Base-by-base conservation (phyloP, 371 early-diverging fungal species). In the Saksenaea oblongispora region DNA sequence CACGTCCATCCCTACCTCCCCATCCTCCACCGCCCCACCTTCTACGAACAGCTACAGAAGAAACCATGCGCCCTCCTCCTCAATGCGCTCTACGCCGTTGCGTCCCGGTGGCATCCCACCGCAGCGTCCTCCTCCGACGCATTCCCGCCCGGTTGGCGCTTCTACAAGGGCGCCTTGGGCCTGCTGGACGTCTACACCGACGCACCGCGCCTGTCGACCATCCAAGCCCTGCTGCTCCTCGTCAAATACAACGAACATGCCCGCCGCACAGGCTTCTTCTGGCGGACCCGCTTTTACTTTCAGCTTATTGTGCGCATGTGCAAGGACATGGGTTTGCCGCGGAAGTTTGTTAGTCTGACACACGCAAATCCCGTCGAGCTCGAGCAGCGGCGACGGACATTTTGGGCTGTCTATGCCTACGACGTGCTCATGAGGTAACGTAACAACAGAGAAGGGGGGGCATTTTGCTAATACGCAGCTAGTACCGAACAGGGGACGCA, bases 1-100 rank as follows among this genome's bases (percentile, higher is more conserved):
- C 72, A 79, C 56, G 75, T 86, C 17, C 86, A 88, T 62, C 86
- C 85, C 1, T 83, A 83, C 55, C 68, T 83, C 9, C 88, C 88
- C 13, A 81, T 88, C 34, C 54, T 86, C 36, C 70, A 80, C 55
- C 73, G 70, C 58, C 61, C 78, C 5, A 70, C 70, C 14, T 77
- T 88, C 56, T 64, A 76, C 31, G 61, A 64, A 26, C 69, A 66
- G 3, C 62, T 82, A 4, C 63, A 62, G 10, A 71, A 69, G 31
- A 68, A 67, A n/a, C 81, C 80, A 4, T 79, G 84, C 17, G 36
- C 74, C n/a, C 61, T 87, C n/a, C 64, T 87, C 37, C 64, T 87
- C 22, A 79, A 85, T 64, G 73, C 84, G 8, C 72, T 87, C 34
- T 85, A 86, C 63, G 86, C 86, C 9, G 69, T 86, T 3, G 78